Conservation (phyloP, 345 rosid species). For the Linum usitatissimum region DNA sequence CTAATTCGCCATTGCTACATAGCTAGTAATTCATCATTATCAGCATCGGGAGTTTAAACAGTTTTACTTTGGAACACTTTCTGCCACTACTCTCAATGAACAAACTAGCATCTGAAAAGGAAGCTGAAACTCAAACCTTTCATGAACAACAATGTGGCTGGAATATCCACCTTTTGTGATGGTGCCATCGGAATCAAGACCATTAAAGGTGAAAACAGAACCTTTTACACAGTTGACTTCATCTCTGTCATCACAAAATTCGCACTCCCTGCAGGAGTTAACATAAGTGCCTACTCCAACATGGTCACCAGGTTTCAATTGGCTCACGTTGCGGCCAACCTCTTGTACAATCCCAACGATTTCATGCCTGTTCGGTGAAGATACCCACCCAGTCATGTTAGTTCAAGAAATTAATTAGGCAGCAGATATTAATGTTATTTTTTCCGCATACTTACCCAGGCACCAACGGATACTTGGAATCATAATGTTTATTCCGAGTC, state of each 20-base stretch:
- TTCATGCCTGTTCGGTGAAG: conserved; percentile 50
- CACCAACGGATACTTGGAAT: conserved; percentile 71
- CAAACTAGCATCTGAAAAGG: not conserved
- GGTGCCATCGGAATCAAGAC: conserved; percentile 57
- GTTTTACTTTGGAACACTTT: not conserved
- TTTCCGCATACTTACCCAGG: conserved; percentile 56
- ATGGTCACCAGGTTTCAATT: conserved; percentile 66
- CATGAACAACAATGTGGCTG: conserved; percentile 53
- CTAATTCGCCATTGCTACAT: too few species aligned
- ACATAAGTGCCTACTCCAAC: conserved; percentile 92
- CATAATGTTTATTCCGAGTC: conserved; percentile 51
- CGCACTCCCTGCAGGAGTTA: conserved; percentile 72
- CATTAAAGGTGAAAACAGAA: conserved; percentile 49
- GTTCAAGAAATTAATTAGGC: conserved; percentile 11
- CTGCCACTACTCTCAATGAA: not conserved
- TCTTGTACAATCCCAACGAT: conserved; percentile 71
- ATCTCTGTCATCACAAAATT: conserved; percentile 39
- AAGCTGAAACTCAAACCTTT: conserved; percentile 33
- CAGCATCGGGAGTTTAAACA: conserved; percentile 3
- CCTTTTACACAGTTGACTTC: conserved; percentile 57
- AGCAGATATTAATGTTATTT: not conserved
- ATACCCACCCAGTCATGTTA: conserved; percentile 6
- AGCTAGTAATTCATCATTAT: not conserved
- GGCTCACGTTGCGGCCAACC: conserved; percentile 56
- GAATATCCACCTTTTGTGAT: conserved; percentile 88